Percentiles rank a stretch among this genome's conserved stretches.
Evolutionary conservation across 495 filamentous ascomycete species (phyloP).

Genomic region (Neurospora pannonica): DNA sequence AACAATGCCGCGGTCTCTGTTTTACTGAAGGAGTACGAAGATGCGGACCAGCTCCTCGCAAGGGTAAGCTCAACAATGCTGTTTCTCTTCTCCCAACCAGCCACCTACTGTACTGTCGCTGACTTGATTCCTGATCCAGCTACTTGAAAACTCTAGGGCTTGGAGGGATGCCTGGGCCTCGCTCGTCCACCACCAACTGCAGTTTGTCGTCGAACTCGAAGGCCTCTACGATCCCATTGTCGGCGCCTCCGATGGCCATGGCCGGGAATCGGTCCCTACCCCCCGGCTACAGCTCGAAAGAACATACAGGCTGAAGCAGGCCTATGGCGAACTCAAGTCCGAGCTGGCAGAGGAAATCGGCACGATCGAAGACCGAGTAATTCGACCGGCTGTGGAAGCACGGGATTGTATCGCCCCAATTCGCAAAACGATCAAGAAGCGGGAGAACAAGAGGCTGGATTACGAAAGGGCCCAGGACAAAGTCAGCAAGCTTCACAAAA

Average conservation of each 20-base stretch:
- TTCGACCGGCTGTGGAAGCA: constrained; percentile 63
- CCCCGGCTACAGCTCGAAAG: constrained; percentile 54
- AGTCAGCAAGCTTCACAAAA: constrained; percentile 61
- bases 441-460: constrained; percentile 83
- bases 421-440: constrained; percentile 85
- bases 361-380: constrained; percentile 61
- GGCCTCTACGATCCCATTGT: constrained; percentile 75
- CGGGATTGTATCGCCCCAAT: constrained; percentile 64
- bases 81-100: background rate
- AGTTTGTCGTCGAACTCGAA: constrained; percentile 62
- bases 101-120: background rate
- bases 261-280: constrained; percentile 50
- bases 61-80: constrained; percentile 40
- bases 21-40: constrained; percentile 73
- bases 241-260: constrained; percentile 44
- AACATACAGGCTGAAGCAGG: constrained; percentile 55
- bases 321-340: constrained; percentile 63
- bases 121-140: constrained; percentile 37
- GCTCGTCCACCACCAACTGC: constrained; percentile 62
- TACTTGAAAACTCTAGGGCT: constrained; percentile 68
- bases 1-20: constrained; percentile 72
- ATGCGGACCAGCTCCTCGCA: constrained; percentile 68
- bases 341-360: constrained; percentile 69
- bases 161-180: constrained; percentile 83
- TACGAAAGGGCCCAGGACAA: constrained; percentile 74